Evolutionary conservation across 345 rosid genomes (phyloP).

Genomic region (Turnera subulata): DNA sequence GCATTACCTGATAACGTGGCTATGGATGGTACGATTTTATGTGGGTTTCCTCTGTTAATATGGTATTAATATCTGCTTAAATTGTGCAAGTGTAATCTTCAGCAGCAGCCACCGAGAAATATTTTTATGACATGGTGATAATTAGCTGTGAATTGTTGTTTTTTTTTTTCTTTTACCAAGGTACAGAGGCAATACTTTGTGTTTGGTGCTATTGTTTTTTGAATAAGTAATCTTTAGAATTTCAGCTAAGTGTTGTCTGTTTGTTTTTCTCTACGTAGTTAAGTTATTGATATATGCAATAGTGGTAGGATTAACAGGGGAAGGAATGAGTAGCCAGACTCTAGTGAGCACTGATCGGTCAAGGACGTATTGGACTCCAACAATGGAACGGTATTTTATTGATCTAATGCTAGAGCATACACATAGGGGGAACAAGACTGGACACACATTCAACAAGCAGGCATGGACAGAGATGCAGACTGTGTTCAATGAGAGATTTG

Average conservation of each 20-base stretch:
- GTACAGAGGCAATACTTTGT: neutral
- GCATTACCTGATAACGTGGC: too few relatives aligned
- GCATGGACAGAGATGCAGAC: conserved; percentile 79
- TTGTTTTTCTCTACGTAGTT: neutral
- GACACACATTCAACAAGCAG: conserved; percentile 79
- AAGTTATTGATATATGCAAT: neutral
- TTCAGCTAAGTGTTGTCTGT: neutral
- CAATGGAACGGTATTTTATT: conserved; percentile 83
- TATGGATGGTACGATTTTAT: too few relatives aligned
- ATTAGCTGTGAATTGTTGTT: too few relatives aligned
- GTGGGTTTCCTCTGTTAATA: too few relatives aligned
- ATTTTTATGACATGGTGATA: too few relatives aligned
- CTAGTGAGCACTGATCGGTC: conserved; percentile 53
- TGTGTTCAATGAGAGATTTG: conserved; percentile 61
- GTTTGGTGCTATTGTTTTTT: neutral
- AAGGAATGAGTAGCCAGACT: conserved; percentile 36
- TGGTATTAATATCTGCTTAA: too few relatives aligned
- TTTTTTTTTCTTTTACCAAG: too few relatives aligned
- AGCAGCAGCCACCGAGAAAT: too few relatives aligned
- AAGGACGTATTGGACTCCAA: conserved; percentile 76
- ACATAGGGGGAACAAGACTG: conserved; percentile 67
- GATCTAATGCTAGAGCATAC: conserved; percentile 84
- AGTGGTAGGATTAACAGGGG: conserved; percentile 4
- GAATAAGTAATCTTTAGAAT: neutral
- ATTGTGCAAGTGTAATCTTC: too few relatives aligned